phyloP scores from a whole-genome alignment of 2,329 filamentous ascomycete genomes.

The Blastomyces gilchristii region DNA sequence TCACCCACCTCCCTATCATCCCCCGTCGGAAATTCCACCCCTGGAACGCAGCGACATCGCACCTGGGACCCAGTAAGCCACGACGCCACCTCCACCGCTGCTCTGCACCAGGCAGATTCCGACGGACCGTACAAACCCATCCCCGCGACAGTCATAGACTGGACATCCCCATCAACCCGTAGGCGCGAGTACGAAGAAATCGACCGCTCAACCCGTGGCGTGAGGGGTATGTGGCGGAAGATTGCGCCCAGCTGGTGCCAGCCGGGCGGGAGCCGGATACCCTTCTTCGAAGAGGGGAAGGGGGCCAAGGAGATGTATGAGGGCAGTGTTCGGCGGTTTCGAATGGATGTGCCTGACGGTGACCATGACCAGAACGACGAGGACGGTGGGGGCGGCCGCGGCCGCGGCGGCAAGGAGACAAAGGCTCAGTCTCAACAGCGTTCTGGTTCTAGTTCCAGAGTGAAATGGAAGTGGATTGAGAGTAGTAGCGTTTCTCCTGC shows the following conservation, averaged over 20 bases:
- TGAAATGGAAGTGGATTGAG: constrained; percentile 7
- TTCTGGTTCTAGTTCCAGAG: not conserved
- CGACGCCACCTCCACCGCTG: not conserved
- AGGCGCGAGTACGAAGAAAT: constrained; percentile 45
- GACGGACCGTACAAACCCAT: constrained; percentile 16
- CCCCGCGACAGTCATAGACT: constrained; percentile 36
- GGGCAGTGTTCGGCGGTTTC: constrained; percentile 37
- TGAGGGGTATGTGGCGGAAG: constrained; percentile 34
- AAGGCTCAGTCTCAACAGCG: not conserved
- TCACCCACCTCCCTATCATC: constrained; percentile 49
- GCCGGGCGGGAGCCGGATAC: constrained; percentile 23
- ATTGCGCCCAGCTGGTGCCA: constrained; percentile 35
- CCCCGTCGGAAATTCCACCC: constrained; percentile 3
- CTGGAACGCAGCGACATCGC: not conserved
- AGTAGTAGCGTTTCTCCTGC: not conserved
- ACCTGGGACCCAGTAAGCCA: constrained; percentile 7
- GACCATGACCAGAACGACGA: not conserved
- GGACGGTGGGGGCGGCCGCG: constrained; percentile 4
- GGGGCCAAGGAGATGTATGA: constrained; percentile 31
- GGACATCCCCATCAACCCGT: constrained; percentile 37
- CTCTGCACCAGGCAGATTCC: not conserved
- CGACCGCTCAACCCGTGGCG: constrained; percentile 34
- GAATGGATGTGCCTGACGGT: constrained; percentile 34
- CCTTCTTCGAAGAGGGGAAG: constrained; percentile 35
- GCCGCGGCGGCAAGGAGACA: not conserved